Conservation (phyloP, 2,329 filamentous ascomycete species). For the Aspergillus uvarum region DNA sequence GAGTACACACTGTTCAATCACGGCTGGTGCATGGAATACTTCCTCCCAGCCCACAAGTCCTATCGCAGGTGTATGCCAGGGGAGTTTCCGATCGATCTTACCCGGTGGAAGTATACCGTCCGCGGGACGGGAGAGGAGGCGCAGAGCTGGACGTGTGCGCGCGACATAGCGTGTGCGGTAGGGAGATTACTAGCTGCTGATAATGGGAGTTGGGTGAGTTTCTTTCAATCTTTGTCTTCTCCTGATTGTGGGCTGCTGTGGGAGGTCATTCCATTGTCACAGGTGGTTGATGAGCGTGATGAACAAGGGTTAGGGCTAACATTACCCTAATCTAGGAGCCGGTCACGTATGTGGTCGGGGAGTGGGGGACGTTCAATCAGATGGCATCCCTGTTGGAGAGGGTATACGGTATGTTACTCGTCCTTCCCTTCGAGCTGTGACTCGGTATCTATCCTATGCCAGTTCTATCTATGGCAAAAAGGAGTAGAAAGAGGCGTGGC, state of each 20-base stretch:
- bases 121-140: slow-evolving; percentile 20
- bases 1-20: slow-evolving; percentile 21
- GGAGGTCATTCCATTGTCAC: no score
- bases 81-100: not conserved
- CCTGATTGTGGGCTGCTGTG: no score
- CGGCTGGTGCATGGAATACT: slow-evolving; percentile 25
- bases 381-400: not conserved
- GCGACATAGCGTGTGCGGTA: slow-evolving; percentile 20
- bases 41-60: not conserved
- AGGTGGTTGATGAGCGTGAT: no score
- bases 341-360: not conserved
- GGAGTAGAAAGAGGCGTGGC: no score
- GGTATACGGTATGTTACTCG: not conserved
- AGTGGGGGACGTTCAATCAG: not conserved
- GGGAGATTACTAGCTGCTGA: not conserved
- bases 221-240: not conserved
- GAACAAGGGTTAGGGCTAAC: no score
- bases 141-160: slow-evolving; percentile 18
- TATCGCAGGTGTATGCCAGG: not conserved
- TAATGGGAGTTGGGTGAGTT: not conserved
- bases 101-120: slow-evolving; percentile 1
- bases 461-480: no score
- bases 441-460: no score
- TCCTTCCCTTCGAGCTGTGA: no score
- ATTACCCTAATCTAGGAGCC: not conserved